Base-by-base conservation (phyloP, 768 basidiomycete species). In the Dioszegia crocea region DNA sequence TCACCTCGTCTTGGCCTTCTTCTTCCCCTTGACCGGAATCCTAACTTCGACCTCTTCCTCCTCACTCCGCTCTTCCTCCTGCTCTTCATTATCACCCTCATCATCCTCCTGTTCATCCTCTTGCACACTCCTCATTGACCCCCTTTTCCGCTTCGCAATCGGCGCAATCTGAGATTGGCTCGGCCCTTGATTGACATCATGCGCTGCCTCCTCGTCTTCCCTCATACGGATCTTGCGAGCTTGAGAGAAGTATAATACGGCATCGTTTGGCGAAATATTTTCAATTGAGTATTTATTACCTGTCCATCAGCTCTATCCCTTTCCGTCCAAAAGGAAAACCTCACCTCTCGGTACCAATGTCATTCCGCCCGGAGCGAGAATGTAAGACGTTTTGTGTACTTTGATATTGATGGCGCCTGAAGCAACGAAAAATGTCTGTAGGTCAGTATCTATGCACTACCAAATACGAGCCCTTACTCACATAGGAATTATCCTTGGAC, bases 401-500 rank as follows among this genome's bases (percentile, higher is more conserved):
- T 84, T 85, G 61, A 93, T 86, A 45, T 86, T 86, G 12, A 98
- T 87, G 1, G 89, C 88, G 11, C 96, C 96, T 77, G 90, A 85
- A 56, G 91, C 83, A 44, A 93, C 86, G 72, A 86, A 86, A 79
- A 88, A 87, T 1, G 86, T 80, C 87, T 88, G 33, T 14, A 67
- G 21, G 36, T 56, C 56, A 58, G 55, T 48, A 17, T 2, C 11
- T 38, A 2, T 6, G 29, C 16, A 4, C 16, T 16, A 6, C n/a
- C 23, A 21, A 8, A 31, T 10, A 40, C 24, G n/a, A 44, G 11
- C 24, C 5, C 23, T n/a, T 19, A 81, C 88, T 65, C 62, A 91
- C 90, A 73, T 89, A 93, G 24, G 89, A 89, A 66, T 98, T 99
- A 70, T 98, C 96, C 72, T 88, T 92, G 1, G 91, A 85, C 23